Base-by-base conservation (phyloP, 2,329 filamentous ascomycete genomes). In the Aureobasidium namibiae region DNA sequence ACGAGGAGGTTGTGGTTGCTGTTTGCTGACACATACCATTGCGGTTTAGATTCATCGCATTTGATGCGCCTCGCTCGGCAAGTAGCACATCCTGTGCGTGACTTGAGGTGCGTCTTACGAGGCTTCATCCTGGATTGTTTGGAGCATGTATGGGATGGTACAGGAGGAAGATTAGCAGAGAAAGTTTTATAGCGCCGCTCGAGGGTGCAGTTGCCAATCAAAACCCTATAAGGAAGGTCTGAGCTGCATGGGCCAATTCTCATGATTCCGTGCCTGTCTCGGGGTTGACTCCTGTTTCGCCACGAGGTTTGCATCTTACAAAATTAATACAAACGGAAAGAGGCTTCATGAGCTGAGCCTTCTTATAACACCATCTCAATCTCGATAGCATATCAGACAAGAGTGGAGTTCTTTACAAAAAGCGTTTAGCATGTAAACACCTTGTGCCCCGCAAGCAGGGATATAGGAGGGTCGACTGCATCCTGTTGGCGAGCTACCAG, bases 101-200 rank as follows among this genome's bases (percentile, higher is more conserved):
- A 56, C 10, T 56, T 56, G 18, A 56, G n/a, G 31, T 56, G 52
- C 13, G 52, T 56, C 29, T 56, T 56, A n/a, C 52, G 52, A 31
- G 52, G 39, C 29, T 56, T 56, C 52, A 56, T 56, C 39, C n/a
- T 42, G 4, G 5, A 18, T 29, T 31, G 7, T 31, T 31, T n/a
- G 44, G 6, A 26, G n/a, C 39, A 41, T 14, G 24, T 41, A 41
- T 31, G 26, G 14, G 11, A 54, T 13, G 50, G 14, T 18, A 14
- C 21, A 36, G 7, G 21, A 54, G 9, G 34, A 54, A 42, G 38
- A 23, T 42, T 23, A 14, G 24, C 24, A 18, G 24, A 54, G 38
- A 31, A 42, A 21, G 21, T 54, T 42, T 31, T 24, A 14, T n/a
- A 33, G 18, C 18, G 29, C 18, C 39, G 39, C 31, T 26, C n/a